A percentile compares a stretch with the other conserved stretches of the same genome.
Conservation (phyloP, 768 basidiomycete species). For the Boletus bicolor region DNA sequence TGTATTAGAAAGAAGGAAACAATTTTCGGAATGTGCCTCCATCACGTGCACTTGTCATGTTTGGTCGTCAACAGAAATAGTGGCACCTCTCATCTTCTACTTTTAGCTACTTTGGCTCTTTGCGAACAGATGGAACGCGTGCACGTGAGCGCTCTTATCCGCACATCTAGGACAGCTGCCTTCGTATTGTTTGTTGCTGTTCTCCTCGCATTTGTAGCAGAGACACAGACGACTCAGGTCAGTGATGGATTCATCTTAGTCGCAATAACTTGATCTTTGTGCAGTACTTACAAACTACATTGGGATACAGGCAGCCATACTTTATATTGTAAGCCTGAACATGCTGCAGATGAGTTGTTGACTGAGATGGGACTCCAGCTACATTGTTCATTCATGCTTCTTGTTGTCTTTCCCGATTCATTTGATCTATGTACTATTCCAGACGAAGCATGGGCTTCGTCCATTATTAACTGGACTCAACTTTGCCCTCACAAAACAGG, state of each 20-base stretch:
- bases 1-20: slow-evolving; percentile 18
- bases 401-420: slow-evolving; percentile 80
- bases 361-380: slow-evolving; percentile 44
- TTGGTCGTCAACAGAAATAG: no score
- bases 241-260: slow-evolving; percentile 6
- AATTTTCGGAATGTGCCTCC: background rate
- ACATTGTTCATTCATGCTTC: slow-evolving; percentile 83
- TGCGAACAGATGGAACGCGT: slow-evolving; percentile 3
- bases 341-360: background rate
- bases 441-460: slow-evolving; percentile 45
- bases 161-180: slow-evolving; percentile 39
- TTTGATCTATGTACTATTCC: slow-evolving; percentile 57
- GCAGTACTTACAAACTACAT: slow-evolving; percentile 75
- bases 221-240: slow-evolving; percentile 78
- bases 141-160: background rate
- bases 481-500: slow-evolving; percentile 41
- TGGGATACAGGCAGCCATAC: slow-evolving; percentile 83
- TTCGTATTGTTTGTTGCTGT: slow-evolving; percentile 54
- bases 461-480: slow-evolving; percentile 52
- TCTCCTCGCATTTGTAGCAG: slow-evolving; percentile 70
- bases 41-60: slow-evolving; percentile 10
- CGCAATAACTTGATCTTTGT: slow-evolving; percentile 3
- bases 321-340: slow-evolving; percentile 70
- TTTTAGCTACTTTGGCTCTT: background rate
- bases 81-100: background rate